These are phyloP conservation scores for Wickerhamomyces chaumierensis DNA, from an alignment of 805 yeast species.

Conservation along the genomic window DNA sequence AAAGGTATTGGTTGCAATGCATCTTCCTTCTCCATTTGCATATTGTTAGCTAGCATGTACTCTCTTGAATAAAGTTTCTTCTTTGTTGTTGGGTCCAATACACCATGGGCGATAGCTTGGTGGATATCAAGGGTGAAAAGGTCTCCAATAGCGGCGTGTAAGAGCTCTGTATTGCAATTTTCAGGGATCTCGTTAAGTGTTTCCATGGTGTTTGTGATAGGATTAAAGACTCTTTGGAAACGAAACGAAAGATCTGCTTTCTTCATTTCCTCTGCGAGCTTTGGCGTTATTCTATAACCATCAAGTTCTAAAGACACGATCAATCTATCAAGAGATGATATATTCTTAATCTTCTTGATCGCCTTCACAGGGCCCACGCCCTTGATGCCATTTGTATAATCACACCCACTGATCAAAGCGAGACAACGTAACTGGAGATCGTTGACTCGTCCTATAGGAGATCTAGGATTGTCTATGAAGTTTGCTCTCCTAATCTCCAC, in stretches of 20 bases:
- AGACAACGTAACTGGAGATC: constrained; percentile 55
- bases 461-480: constrained; percentile 37
- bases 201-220: constrained; percentile 33
- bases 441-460: constrained; percentile 38
- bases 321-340: constrained; percentile 41
- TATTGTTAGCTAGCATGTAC: background rate
- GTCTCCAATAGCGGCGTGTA: constrained; percentile 29
- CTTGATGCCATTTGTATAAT: constrained; percentile 79
- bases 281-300: constrained; percentile 47
- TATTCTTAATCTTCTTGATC: constrained; percentile 41
- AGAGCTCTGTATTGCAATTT: constrained; percentile 11
- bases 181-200: constrained; percentile 48
- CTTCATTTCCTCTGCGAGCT: constrained; percentile 46
- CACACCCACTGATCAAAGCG: constrained; percentile 94
- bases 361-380: constrained; percentile 78
- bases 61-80: constrained; percentile 12
- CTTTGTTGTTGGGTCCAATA: constrained; percentile 45
- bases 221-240: constrained; percentile 80
- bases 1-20: background rate
- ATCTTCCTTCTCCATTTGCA: too few relatives aligned
- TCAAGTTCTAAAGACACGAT: constrained; percentile 46
- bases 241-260: constrained; percentile 72
- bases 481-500: constrained; percentile 52
- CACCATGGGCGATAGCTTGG: constrained; percentile 48
- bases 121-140: constrained; percentile 36